phyloP scores from a whole-genome alignment of 2,329 filamentous ascomycete genomes.

The Fusarium beomiforme region DNA sequence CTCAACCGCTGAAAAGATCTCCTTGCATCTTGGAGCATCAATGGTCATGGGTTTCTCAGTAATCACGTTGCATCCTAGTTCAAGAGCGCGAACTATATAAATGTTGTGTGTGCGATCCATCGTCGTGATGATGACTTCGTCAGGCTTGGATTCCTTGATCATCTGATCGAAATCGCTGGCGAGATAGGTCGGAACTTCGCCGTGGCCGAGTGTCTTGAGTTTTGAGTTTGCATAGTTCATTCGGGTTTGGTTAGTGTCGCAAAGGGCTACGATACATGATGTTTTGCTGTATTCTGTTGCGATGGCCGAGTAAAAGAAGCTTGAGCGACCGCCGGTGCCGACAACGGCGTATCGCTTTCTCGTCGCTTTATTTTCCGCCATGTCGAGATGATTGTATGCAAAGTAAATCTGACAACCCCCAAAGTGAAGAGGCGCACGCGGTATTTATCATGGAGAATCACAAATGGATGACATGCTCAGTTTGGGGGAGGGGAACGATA shows the following conservation, averaged over 20 bases:
- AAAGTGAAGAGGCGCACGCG: background rate
- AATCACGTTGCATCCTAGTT: constrained; percentile 68
- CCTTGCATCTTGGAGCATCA: constrained; percentile 62
- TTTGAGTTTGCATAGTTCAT: constrained; percentile 65
- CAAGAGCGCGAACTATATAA: constrained; percentile 68
- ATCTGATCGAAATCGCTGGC: constrained; percentile 67
- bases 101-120: constrained; percentile 70
- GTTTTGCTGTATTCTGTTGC: constrained; percentile 61
- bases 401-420: background rate
- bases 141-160: constrained; percentile 64
- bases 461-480: background rate
- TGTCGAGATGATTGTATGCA: background rate
- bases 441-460: constrained; percentile 1
- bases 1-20: constrained; percentile 54
- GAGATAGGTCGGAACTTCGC: constrained; percentile 62
- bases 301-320: constrained; percentile 70
- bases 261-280: constrained; percentile 64
- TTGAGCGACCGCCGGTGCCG: constrained; percentile 68
- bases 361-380: constrained; percentile 4
- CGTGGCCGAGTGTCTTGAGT: constrained; percentile 58
- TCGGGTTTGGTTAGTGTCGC: constrained; percentile 69
- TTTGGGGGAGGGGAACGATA: constrained; percentile 4
- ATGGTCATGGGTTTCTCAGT: constrained; percentile 75
- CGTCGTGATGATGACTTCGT: constrained; percentile 71
- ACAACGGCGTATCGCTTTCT: constrained; percentile 64